Evolutionary conservation across 495 filamentous ascomycete genomes (phyloP), one percentile per base, ranked within the genome.

Genomic region (Aspergillus asperescens): DNA sequence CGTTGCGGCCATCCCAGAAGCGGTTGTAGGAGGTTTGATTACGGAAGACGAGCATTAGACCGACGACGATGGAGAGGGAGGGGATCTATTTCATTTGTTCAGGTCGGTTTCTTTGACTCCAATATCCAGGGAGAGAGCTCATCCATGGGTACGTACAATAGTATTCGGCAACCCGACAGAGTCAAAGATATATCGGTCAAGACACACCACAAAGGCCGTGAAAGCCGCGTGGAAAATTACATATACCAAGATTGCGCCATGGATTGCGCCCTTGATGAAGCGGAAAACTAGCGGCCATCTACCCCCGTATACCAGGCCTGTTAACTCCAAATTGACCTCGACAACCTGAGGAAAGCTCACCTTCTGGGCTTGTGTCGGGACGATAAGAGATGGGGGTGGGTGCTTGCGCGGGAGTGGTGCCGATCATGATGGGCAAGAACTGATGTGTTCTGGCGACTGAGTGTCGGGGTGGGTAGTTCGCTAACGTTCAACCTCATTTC

Each of bases 31-130:
- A 81, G 29, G 83, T 85, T 57, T 78, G 73, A 55, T 90, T 88
- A 12, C 86, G 81, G 73, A 89, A 89, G 37, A 90, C 86, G 28
- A 90, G 84, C 83, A 90, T 88, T 15, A 90, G 62, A 62, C 86
- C 86, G 20, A 89, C 86, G 44, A 90, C 86, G 54, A 90, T 90
- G 18, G 84, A 87, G 1, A 90, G 67, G n/a, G 80, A 84, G 13
- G 86, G 86, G 48, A 90, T 83, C 79, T 83, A 20, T 46, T 20
- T 24, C 12, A 46, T 22, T 18, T 39, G 25, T 22, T 48, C n/a
- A n/a, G n/a, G 40, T 31, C 22, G 5, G 15, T 32, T n/a, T 27
- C 18, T 34, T 24, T 15, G 13, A 13, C 8, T 16, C 10, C n/a
- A 9, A 18, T 16, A 16, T 16, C 7, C 29, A 31, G 15, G 32